Evolutionary conservation across 768 basidiomycete species (phyloP), one percentile per base, ranked within the genome.

Genomic region (Tricholoma bakamatsutake): DNA sequence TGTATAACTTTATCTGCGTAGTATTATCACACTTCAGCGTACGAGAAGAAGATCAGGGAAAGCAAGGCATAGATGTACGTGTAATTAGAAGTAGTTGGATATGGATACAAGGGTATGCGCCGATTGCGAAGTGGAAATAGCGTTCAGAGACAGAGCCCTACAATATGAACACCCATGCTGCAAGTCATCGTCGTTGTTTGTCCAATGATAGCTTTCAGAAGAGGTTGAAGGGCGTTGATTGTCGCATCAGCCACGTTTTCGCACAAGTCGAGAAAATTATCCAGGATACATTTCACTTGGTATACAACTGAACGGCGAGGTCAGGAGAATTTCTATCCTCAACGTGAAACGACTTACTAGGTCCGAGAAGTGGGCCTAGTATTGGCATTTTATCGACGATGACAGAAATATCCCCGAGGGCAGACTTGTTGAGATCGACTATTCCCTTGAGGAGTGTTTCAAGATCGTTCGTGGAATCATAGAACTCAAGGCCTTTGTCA

Each of bases 251-350:
- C 67, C 13, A 79, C 31, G 61, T 82, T 74, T 65, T 83, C 80
- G 2, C 71, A 61, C 5, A 65, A 63, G 61, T 87, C 71, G 39
- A 87, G 67, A 27, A 80, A 52, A 3, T 69, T 69, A 59, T 84
- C 82, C 31, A 86, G 50, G 24, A 80, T 57, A 62, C 87, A 87
- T 64, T 88, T 87, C 65, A 85, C 63, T 9, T 81, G 69, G 57
- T 82, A 81, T 8, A 84, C 69, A 59, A 81, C 86, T 88, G 50
- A 1, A 40, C 39, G 13, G 42, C 24, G 21, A 30, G 56, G 42
- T 35, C 53, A 53, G 49, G 33, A 37, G 27, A 57, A 31, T 28
- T 35, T 30, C 33, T 47, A 54, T 5, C 47, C 48, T 39, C 24
- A 17, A 56, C 45, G 28, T 27, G 27, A 11, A 3, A 1, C 27